Percentiles rank a stretch among this genome's conserved stretches.
Conservation (phyloP, 225 moss, liverwort and hornwort species). For the Sphagnum contortum region DNA sequence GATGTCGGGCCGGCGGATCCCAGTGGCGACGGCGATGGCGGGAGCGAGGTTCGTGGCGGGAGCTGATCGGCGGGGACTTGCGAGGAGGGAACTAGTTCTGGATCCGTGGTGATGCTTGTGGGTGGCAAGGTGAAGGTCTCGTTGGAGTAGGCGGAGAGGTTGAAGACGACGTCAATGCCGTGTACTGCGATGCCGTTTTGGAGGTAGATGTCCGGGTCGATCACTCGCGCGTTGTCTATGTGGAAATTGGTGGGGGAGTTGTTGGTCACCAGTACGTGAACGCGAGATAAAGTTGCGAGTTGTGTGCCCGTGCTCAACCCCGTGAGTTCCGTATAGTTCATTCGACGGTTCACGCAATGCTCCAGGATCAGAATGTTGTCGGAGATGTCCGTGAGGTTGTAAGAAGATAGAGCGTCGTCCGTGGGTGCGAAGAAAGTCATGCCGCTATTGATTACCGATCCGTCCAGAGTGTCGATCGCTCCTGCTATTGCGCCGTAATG, state of each 20-base stretch:
- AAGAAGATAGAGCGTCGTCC: neutral
- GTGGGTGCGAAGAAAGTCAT: neutral
- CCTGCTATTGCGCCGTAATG: neutral
- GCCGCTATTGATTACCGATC: neutral
- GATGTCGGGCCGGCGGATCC: too few species aligned
- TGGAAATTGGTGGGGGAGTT: slow-evolving; percentile 1
- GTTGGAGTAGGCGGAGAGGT: neutral
- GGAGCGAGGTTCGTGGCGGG: too few species aligned
- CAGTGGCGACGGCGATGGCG: too few species aligned
- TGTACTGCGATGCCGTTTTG: neutral
- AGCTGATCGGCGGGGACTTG: too few species aligned
- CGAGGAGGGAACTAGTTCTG: too few species aligned
- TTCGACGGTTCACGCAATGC: slow-evolving; percentile 3
- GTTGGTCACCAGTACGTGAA: neutral
- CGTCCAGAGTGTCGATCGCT: neutral
- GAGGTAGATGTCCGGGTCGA: neutral
- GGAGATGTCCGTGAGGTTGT: neutral
- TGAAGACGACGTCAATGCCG: slow-evolving; percentile 1
- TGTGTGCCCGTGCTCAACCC: neutral
- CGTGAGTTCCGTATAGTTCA: neutral
- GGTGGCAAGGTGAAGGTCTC: too few species aligned
- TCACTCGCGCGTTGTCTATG: neutral
- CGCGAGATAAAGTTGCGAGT: neutral
- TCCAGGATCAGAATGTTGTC: neutral
- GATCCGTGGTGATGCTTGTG: too few species aligned